Conservation (phyloP, 1,139 yeast species). For the Zygosaccharomyces sapae region DNA sequence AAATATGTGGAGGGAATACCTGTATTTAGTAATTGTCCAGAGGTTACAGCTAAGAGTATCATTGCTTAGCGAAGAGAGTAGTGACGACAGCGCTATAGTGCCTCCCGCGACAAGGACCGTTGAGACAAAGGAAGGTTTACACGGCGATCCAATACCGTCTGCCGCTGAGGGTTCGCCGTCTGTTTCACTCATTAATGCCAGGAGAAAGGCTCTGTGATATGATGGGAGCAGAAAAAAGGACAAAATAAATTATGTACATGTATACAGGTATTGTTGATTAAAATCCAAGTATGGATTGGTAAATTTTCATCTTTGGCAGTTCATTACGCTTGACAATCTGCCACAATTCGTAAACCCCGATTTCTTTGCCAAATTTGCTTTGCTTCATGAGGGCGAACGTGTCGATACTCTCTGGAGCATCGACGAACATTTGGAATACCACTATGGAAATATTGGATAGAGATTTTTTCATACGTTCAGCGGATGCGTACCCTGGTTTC, state of each 20-base stretch:
- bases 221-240: neutral
- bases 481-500: slow-evolving; percentile 43
- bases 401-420: slow-evolving; percentile 34
- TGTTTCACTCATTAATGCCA: neutral
- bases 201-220: slow-evolving; percentile 2
- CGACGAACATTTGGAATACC: slow-evolving; percentile 44
- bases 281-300: slow-evolving; percentile 17
- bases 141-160: neutral
- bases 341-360: slow-evolving; percentile 18
- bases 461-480: slow-evolving; percentile 40
- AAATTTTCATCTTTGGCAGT: slow-evolving; percentile 13
- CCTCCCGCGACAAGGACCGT: neutral
- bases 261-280: slow-evolving; percentile 2
- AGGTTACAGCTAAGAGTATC: slow-evolving; percentile 12
- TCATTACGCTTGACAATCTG: slow-evolving; percentile 16
- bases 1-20: slow-evolving; percentile 14
- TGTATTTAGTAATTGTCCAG: slow-evolving; percentile 12
- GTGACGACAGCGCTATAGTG: neutral
- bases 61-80: neutral
- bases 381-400: slow-evolving; percentile 39
- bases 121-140: neutral
- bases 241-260: neutral
- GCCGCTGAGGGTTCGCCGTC: slow-evolving; percentile 2
- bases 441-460: slow-evolving; percentile 42
- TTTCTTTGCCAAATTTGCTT: slow-evolving; percentile 18